Evolutionary conservation across 257 asterid genomes (phyloP).

Genomic region (Striga asiatica): DNA sequence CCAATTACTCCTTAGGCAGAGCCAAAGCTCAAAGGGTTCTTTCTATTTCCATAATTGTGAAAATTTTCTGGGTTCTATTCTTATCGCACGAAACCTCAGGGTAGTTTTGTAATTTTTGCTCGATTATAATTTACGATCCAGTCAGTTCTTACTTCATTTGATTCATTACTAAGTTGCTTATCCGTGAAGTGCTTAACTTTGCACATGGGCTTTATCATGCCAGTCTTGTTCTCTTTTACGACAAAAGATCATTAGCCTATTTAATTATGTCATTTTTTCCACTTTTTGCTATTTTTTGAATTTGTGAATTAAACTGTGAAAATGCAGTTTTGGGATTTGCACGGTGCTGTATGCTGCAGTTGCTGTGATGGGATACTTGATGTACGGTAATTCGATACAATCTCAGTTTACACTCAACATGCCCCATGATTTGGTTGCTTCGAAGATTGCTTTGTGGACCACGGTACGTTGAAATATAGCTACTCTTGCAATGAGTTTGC

Average conservation of each 20-base stretch:
- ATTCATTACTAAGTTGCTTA: too few species aligned
- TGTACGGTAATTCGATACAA: constrained; percentile 67
- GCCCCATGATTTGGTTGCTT: constrained; percentile 64
- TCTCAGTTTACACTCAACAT: constrained; percentile 94
- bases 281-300: too few species aligned
- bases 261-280: not conserved
- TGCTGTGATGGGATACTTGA: constrained; percentile 75
- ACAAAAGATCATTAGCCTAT: too few species aligned
- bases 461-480: constrained; percentile 37
- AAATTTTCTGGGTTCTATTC: not conserved
- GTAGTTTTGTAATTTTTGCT: not conserved
- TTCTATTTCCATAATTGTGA: not conserved
- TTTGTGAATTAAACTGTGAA: not conserved
- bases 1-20: too few species aligned
- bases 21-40: too few species aligned
- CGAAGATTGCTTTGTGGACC: constrained; percentile 91
- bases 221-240: too few species aligned
- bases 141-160: not conserved
- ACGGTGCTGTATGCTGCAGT: constrained; percentile 63
- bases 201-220: too few species aligned
- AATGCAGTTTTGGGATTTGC: constrained; percentile 68
- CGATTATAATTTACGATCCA: not conserved
- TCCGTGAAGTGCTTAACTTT: too few species aligned
- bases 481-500: not conserved
- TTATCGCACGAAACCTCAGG: not conserved